Percentiles rank a stretch among this genome's conserved stretches.
Evolutionary conservation across 768 basidiomycete species (phyloP).

Genomic region (Pholiota microspora): DNA sequence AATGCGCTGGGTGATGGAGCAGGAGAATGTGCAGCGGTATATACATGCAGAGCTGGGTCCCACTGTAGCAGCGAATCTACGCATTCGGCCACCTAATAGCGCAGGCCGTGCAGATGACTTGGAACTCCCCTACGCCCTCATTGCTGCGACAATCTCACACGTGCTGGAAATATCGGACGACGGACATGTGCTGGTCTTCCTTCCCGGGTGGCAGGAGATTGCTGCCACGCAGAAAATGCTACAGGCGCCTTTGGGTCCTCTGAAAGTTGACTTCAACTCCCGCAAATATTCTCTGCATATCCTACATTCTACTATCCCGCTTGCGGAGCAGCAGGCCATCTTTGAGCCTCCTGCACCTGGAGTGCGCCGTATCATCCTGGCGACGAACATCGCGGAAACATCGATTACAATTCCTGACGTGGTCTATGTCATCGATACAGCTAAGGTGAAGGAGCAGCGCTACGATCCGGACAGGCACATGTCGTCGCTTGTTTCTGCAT

Average conservation of each 20-base stretch:
- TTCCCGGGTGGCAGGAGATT: constrained; percentile 95
- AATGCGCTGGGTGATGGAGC: constrained; percentile 62
- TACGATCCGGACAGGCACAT: constrained; percentile 90
- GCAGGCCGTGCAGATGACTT: constrained; percentile 42
- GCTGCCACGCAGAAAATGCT: constrained; percentile 64
- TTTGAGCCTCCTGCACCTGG: constrained; percentile 80
- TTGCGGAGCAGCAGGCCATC: constrained; percentile 85
- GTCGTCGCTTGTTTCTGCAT: constrained; percentile 85
- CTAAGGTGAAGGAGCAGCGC: constrained; percentile 81
- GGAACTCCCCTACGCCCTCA: constrained; percentile 77
- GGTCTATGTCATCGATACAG: constrained; percentile 91
- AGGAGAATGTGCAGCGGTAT: constrained; percentile 72
- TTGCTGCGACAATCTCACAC: constrained; percentile 79
- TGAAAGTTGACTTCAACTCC: constrained; percentile 59
- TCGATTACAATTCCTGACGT: constrained; percentile 95
- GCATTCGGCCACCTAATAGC: constrained; percentile 18
- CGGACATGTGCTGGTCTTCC: constrained; percentile 88
- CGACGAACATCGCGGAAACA: constrained; percentile 96
- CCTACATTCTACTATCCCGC: constrained; percentile 86
- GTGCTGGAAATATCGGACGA: constrained; percentile 71
- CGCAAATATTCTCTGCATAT: constrained; percentile 69
- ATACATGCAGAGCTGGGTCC: constrained; percentile 63
- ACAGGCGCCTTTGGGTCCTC: constrained; percentile 41
- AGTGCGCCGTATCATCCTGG: constrained; percentile 83
- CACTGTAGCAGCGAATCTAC: constrained; percentile 21